Conservation (phyloP, 2,329 filamentous ascomycete genomes). For the Ophiostoma quercus region DNA sequence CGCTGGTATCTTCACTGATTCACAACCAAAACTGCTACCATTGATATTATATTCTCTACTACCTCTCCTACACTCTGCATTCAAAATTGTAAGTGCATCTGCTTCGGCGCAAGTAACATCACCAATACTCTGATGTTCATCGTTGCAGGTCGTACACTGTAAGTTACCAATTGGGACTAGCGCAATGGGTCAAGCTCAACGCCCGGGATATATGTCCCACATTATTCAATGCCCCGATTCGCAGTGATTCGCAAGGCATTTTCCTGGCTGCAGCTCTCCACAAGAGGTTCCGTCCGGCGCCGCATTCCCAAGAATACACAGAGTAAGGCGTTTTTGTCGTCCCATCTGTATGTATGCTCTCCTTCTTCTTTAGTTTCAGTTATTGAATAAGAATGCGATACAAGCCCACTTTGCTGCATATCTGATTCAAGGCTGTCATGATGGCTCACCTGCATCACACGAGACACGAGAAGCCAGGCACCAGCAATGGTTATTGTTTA, state of each 20-base stretch:
- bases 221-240: slow-evolving; percentile 9
- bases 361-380: neutral
- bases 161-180: neutral
- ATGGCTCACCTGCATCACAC: neutral
- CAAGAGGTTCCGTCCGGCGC: neutral
- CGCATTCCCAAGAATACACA: slow-evolving; percentile 6
- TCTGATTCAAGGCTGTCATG: slow-evolving; percentile 8
- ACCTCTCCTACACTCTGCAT: too few species aligned
- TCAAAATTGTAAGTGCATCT: too few species aligned
- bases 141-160: neutral
- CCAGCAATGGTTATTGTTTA: slow-evolving; percentile 1
- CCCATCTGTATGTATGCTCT: neutral
- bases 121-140: neutral
- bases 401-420: slow-evolving; percentile 16
- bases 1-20: too few species aligned
- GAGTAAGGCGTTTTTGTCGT: slow-evolving; percentile 19
- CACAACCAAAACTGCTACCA: too few species aligned
- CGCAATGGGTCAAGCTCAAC: neutral
- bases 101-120: neutral
- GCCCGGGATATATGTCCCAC: neutral
- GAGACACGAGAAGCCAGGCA: slow-evolving; percentile 8
- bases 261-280: slow-evolving; percentile 3
- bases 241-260: slow-evolving; percentile 19
- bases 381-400: neutral
- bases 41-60: too few species aligned